phyloP scores from a whole-genome alignment of 805 yeast species.

The Wickerhamiella qilinensis region DNA sequence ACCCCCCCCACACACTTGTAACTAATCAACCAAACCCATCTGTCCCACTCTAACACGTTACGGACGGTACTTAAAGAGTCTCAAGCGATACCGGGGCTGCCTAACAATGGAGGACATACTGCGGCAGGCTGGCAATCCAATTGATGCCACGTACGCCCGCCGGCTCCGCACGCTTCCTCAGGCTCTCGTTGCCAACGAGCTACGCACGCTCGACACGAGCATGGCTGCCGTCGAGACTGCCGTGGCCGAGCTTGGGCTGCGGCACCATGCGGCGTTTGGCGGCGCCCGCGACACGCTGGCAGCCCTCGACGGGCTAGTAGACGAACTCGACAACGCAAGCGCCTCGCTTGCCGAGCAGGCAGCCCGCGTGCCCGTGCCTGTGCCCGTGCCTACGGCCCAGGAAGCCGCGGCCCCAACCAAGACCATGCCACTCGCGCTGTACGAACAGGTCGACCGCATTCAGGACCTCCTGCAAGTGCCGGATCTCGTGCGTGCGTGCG shows the following conservation, averaged over 20 bases:
- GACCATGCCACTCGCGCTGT: slow-evolving; percentile 25
- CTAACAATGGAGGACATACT: not conserved
- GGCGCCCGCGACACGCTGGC: slow-evolving; percentile 8
- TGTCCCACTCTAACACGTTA: no score
- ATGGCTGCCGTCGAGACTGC: slow-evolving; percentile 3
- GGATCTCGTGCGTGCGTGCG: slow-evolving; percentile 66
- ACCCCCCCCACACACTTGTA: no score
- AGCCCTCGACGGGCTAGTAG: slow-evolving; percentile 2
- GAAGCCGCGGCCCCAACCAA: slow-evolving; percentile 23
- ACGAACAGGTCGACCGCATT: slow-evolving; percentile 44
- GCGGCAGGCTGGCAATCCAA: not conserved
- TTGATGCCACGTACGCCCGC: slow-evolving; percentile 10
- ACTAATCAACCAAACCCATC: no score
- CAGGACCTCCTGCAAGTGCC: slow-evolving; percentile 76
- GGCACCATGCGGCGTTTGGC: slow-evolving; percentile 10
- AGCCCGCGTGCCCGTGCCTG: slow-evolving; percentile 10
- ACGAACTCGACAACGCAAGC: slow-evolving; percentile 4
- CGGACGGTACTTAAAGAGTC: no score
- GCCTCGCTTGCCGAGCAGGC: slow-evolving; percentile 9
- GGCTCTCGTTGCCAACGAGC: slow-evolving; percentile 9
- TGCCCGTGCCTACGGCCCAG: slow-evolving; percentile 10
- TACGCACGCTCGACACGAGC: slow-evolving; percentile 4
- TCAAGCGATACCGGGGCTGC: no score
- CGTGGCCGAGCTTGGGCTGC: not conserved
- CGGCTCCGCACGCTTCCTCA: slow-evolving; percentile 11